Evolutionary conservation across 495 filamentous ascomycete species (phyloP), one percentile per base, ranked within the genome.

Genomic region (Aspergillus carlsbadensis): DNA sequence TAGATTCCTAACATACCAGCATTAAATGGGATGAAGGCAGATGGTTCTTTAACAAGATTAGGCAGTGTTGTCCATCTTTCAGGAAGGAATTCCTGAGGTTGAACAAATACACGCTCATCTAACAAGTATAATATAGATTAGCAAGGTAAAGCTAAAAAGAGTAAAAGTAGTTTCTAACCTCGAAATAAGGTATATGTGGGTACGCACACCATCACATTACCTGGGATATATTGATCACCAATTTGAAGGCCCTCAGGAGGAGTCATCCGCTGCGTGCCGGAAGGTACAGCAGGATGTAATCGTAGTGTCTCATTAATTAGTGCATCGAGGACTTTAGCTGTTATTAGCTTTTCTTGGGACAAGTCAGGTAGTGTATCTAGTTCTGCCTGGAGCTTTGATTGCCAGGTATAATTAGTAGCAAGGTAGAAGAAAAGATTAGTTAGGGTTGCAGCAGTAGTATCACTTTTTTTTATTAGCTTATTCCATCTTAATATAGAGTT

Each of bases 41-140:
- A 62, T 18, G 52, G 43, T 18, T 76, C 66, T 22, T 61, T 70
- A 10, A 75, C 49, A 17, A 77, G 52, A 15, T 76, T 66, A 0
- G 67, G 69, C n/a, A 56, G 18, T 4, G 65, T 62, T 4, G 65
- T 74, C 72, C 74, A 81, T 7, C 76, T 65, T 54, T 80, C 74
- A 0, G 76, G 73, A 18, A 72, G 55, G 42, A 79, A 80, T 29
- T 73, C 68, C 6, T 67, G 49, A 0, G 75, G 69, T 4, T 63
- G 45, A 10, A 37, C 62, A 49, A 76, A 80, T 7, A 52, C 29
- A 6, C 64, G 54, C 24, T 61, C 56, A 44, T 70, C 66, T 65
- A 36, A 18, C 5, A 36, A 10, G 13, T 10, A 8, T 1, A 10
- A 37, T 5, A 18, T 20, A 14, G 20, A 34, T 18, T n/a, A n/a